phyloP scores from a whole-genome alignment of 1,139 yeast genomes.

The Pichia sp. region DNA sequence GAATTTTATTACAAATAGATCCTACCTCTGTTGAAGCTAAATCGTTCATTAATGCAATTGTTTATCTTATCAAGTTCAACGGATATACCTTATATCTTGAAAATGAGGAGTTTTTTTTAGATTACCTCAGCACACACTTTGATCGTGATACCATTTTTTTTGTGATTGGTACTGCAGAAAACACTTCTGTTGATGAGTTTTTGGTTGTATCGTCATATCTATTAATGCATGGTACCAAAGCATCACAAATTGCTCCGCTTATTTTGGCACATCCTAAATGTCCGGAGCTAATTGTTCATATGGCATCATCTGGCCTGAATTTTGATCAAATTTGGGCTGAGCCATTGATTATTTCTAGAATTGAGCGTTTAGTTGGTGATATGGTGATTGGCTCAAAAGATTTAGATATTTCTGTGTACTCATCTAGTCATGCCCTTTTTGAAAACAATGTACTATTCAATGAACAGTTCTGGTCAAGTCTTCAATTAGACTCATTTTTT shows the following conservation, averaged over 20 bases:
- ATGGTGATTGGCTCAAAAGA: constrained; percentile 24
- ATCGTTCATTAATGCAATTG: constrained; percentile 31
- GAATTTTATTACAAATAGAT: constrained; percentile 34
- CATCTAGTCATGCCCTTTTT: constrained; percentile 18
- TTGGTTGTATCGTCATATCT: constrained; percentile 16
- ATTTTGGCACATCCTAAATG: constrained; percentile 16
- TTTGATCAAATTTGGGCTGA: constrained; percentile 19
- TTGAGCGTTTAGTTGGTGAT: constrained; percentile 22
- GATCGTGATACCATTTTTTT: constrained; percentile 14
- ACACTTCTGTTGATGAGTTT: constrained; percentile 17
- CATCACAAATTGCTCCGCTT: constrained; percentile 12
- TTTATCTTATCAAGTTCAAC: constrained; percentile 39
- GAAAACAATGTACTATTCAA: constrained; percentile 17
- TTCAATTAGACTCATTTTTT: constrained; percentile 14
- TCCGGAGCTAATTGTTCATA: constrained; percentile 27
- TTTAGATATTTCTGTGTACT: constrained; percentile 14
- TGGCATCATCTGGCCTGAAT: constrained; percentile 18
- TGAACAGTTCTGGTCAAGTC: constrained; percentile 24
- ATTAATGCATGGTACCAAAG: constrained; percentile 7
- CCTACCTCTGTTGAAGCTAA: constrained; percentile 21
- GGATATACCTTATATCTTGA: constrained; percentile 32
- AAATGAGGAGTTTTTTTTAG: constrained; percentile 31
- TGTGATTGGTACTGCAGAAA: constrained; percentile 9
- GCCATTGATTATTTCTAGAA: constrained; percentile 15
- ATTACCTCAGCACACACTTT: constrained; percentile 25